phyloP scores from a whole-genome alignment of 2,329 filamentous ascomycete species.

The Aspergillus puulaauensis region DNA sequence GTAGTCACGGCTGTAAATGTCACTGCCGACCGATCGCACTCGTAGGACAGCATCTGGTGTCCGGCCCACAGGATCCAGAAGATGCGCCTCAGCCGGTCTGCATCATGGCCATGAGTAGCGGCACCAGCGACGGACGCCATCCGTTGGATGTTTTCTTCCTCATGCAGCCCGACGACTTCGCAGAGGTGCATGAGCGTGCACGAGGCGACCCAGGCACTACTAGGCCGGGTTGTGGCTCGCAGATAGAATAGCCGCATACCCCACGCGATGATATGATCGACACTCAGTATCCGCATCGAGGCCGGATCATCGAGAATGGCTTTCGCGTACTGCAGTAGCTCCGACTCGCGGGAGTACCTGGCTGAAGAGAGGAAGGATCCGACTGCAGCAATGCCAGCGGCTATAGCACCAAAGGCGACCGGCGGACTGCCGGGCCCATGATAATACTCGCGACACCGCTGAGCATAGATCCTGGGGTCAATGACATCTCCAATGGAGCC shows the following conservation, averaged over 20 bases:
- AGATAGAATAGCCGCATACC: conserved; percentile 30
- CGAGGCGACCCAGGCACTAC: conserved; percentile 33
- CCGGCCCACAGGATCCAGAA: conserved; percentile 36
- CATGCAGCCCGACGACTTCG: conserved; percentile 27
- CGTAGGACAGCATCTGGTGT: conserved; percentile 33
- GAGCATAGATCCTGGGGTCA: conserved; percentile 25
- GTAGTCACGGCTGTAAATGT: conserved; percentile 24
- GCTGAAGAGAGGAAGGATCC: conserved; percentile 29
- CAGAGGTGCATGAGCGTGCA: conserved; percentile 32
- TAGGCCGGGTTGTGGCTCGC: conserved; percentile 31
- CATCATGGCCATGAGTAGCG: conserved; percentile 26
- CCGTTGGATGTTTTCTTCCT: conserved; percentile 29
- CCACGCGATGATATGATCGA: conserved; percentile 32
- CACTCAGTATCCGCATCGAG: conserved; percentile 24
- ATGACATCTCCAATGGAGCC: conserved; percentile 24
- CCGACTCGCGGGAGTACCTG: conserved; percentile 25
- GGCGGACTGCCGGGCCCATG: conserved; percentile 12
- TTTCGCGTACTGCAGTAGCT: conserved; percentile 32
- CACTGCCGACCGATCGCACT: conserved; percentile 32
- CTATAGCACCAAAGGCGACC: conserved; percentile 27
- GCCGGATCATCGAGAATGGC: conserved; percentile 31
- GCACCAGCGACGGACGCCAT: conserved; percentile 25
- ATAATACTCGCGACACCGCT: conserved; percentile 31
- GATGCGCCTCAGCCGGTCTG: conserved; percentile 31
- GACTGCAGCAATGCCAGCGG: conserved; percentile 28